Evolutionary conservation across 257 asterid genomes (phyloP).

Genomic region (Penstemon eatonii): DNA sequence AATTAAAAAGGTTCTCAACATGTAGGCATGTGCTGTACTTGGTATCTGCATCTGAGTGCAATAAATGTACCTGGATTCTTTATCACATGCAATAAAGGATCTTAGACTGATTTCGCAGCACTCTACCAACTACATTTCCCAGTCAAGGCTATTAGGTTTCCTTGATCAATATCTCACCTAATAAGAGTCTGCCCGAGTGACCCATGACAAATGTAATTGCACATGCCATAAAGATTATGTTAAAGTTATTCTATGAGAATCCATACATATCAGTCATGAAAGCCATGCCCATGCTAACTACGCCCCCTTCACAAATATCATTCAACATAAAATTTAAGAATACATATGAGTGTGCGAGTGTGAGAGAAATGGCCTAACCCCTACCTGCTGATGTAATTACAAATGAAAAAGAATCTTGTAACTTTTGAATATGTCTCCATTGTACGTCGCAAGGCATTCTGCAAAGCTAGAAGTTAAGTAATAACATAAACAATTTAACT

Average conservation of each 20-base stretch:
- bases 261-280: background rate
- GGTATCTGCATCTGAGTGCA: background rate
- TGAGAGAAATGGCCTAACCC: background rate
- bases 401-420: slow-evolving; percentile 95
- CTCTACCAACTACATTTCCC: background rate
- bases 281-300: background rate
- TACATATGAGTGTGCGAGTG: background rate
- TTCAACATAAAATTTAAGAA: background rate
- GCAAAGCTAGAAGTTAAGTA: slow-evolving; percentile 28
- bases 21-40: background rate
- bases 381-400: slow-evolving; percentile 96
- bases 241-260: background rate
- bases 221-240: background rate
- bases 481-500: slow-evolving; percentile 6
- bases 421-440: slow-evolving; percentile 96
- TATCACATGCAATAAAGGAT: background rate
- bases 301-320: background rate
- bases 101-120: background rate
- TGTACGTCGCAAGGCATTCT: slow-evolving; percentile 97
- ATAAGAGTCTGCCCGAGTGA: background rate
- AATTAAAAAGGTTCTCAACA: background rate
- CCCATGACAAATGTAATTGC: background rate
- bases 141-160: background rate
- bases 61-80: background rate
- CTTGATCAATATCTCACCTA: background rate